Base-by-base conservation (phyloP, 2,329 filamentous ascomycete species). In the Mycogone perniciosa region DNA sequence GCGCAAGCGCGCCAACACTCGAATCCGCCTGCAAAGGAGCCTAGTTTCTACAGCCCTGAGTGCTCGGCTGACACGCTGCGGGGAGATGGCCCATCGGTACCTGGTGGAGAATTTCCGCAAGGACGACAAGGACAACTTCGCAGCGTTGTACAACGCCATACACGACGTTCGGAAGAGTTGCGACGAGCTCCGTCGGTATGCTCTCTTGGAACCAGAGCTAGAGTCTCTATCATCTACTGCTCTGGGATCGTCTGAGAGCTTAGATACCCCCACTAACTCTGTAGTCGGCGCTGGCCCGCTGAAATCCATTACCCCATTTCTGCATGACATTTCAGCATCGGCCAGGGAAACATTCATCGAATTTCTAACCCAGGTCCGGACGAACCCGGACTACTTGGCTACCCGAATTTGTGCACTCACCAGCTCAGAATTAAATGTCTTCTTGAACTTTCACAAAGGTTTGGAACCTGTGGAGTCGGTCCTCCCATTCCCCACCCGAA, bases 331-430 rank as follows among this genome's bases (percentile, higher is more conserved):
- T 45, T 88, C 90, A 46, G 75, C 81, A 51, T 83, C 86, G 55
- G 83, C 89, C 50, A 78, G 88, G 63, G 82, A 89, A 54, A 82
- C 85, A 40, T 81, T 96, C 53, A 66, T 96, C 52, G 81, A 83
- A 55, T 92, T 97, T 63, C 72, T 97, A 60, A 85, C 82, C 44
- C 82, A 89, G 67, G 80, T 96, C 56, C 84, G 92, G 60, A 90
- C 86, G 56, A 91, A 96, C 66, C 85, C 89, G 35, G 84, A 91
- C 62, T 97, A 95, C 69, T 69, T 99, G 67, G 89, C 92, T 62
- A 84, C 87, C 56, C 82, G 91, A 57, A 79, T 99, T 57, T 84
- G 83, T 65, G 83, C 81, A 61, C 75, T 99, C 58, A 84, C 84
- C 50, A 81, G 84, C 53, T 72, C 82, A 55, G 91, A 97, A 68